Percentiles rank a stretch among this genome's conserved stretches.
phyloP scores from a whole-genome alignment of 2,329 filamentous ascomycete species.

The Fusarium pseudocircinatum region DNA sequence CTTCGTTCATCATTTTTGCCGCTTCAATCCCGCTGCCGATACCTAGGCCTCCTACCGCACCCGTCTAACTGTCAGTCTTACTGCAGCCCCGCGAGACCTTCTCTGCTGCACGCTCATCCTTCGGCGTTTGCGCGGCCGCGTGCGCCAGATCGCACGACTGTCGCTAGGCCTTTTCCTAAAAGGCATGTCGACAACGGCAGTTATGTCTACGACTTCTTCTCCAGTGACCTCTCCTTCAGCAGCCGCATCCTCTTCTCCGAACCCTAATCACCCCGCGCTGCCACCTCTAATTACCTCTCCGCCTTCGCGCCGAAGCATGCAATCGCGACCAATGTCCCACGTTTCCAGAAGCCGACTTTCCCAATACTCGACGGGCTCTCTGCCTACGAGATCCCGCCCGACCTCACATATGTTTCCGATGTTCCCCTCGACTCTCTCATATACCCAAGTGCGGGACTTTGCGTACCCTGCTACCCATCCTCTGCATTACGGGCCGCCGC shows the following conservation, averaged over 20 bases:
- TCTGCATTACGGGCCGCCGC: conserved; percentile 92
- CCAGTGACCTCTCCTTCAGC: conserved; percentile 63
- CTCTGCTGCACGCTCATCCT: conserved; percentile 27
- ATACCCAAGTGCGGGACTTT: conserved; percentile 95
- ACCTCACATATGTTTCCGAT: conserved; percentile 83
- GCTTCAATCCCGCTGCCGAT: conserved; percentile 22
- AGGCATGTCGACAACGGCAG: conserved; percentile 56
- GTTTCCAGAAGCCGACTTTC: conserved; percentile 84
- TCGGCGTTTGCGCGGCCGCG: conserved; percentile 43
- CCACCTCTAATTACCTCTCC: conserved; percentile 68
- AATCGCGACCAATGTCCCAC: conserved; percentile 76
- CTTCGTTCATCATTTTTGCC: conserved; percentile 2
- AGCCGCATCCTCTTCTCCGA: conserved; percentile 55
- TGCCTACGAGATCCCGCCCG: conserved; percentile 77
- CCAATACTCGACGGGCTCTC: conserved; percentile 80
- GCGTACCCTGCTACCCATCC: conserved; percentile 86
- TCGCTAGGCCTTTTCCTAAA: conserved; percentile 36
- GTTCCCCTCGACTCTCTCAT: conserved; percentile 85
- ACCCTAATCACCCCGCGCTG: conserved; percentile 63
- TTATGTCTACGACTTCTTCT: conserved; percentile 67
- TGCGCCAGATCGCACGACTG: conserved; percentile 46
- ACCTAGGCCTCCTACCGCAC: conserved; percentile 13
- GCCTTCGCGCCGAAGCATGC: conserved; percentile 65
- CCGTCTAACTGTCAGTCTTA: conserved; percentile 31
- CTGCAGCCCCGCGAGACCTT: conserved; percentile 34